Conservation (phyloP, 192 early-diverging fungal species). For the Linnemannia zychae region DNA sequence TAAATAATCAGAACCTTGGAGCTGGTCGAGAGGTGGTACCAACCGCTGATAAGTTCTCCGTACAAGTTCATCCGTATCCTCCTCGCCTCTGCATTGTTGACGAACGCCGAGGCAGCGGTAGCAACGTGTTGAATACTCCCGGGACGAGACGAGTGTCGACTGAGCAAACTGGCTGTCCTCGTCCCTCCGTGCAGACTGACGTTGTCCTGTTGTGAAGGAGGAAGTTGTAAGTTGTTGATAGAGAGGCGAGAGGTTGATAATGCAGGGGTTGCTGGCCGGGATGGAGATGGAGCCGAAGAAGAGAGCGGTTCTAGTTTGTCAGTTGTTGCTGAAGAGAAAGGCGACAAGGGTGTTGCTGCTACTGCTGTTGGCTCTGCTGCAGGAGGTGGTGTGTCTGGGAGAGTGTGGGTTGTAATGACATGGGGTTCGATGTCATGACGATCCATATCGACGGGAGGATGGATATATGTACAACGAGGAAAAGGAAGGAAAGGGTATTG, state of each 20-base stretch:
- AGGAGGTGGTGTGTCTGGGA: neutral
- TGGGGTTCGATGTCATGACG: neutral
- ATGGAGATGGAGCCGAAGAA: neutral
- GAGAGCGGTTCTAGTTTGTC: neutral
- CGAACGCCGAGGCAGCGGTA: conserved; percentile 25
- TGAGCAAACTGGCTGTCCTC: conserved; percentile 22
- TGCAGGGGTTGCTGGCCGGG: conserved; percentile 10
- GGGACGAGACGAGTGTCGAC: conserved; percentile 28
- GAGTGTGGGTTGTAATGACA: neutral
- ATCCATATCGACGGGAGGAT: neutral
- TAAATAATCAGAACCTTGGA: conserved; percentile 36
- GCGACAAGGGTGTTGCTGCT: neutral
- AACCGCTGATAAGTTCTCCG: conserved; percentile 25
- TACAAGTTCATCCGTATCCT: conserved; percentile 28
- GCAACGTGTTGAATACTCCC: conserved; percentile 22
- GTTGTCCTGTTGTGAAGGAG: conserved; percentile 7
- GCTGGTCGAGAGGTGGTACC: conserved; percentile 42
- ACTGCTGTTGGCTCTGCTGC: neutral
- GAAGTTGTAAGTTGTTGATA: neutral
- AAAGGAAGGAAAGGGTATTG: conserved; percentile 1
- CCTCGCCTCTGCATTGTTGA: conserved; percentile 24
- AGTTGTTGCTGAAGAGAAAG: neutral
- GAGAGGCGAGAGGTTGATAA: conserved; percentile 24
- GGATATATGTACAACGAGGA: neutral
- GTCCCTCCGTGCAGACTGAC: conserved; percentile 3